These are phyloP conservation scores for Pseudocercospora pini-densiflorae DNA, from an alignment of 2,329 filamentous ascomycete species.

Conservation along the genomic window DNA sequence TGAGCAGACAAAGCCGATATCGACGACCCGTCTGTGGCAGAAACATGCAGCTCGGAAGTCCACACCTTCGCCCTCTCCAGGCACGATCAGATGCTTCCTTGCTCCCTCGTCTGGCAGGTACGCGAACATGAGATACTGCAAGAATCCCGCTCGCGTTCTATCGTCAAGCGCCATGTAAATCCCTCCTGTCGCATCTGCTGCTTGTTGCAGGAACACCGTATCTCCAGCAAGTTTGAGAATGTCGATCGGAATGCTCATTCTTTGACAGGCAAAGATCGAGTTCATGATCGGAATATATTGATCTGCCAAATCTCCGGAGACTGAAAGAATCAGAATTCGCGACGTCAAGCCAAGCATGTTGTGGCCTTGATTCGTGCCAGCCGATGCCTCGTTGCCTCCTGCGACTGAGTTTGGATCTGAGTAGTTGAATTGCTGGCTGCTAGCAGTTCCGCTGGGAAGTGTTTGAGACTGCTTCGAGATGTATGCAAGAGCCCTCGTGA, in stretches of 20 bases:
- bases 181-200: slow-evolving; percentile 72
- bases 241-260: slow-evolving; percentile 86
- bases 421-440: slow-evolving; percentile 62
- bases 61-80: slow-evolving; percentile 77
- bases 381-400: slow-evolving; percentile 58
- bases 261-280: slow-evolving; percentile 91
- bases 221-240: slow-evolving; percentile 84
- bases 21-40: slow-evolving; percentile 88
- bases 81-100: slow-evolving; percentile 70
- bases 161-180: slow-evolving; percentile 65
- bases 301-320: slow-evolving; percentile 82
- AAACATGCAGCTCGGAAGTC: slow-evolving; percentile 99
- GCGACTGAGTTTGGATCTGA: slow-evolving; percentile 54
- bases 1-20: slow-evolving; percentile 93
- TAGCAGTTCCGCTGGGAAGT: slow-evolving; percentile 49
- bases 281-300: slow-evolving; percentile 99
- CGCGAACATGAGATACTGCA: slow-evolving; percentile 94
- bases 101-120: slow-evolving; percentile 76
- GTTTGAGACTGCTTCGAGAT: slow-evolving; percentile 76
- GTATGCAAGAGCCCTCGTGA: slow-evolving; percentile 86
- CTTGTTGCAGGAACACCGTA: slow-evolving; percentile 93
- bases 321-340: slow-evolving; percentile 87
- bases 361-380: slow-evolving; percentile 32
- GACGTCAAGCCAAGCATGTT: slow-evolving; percentile 64
- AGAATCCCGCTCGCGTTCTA: slow-evolving; percentile 59